Base-by-base conservation (phyloP, 2,329 filamentous ascomycete species). In the Pseudogymnoascus sp. region DNA sequence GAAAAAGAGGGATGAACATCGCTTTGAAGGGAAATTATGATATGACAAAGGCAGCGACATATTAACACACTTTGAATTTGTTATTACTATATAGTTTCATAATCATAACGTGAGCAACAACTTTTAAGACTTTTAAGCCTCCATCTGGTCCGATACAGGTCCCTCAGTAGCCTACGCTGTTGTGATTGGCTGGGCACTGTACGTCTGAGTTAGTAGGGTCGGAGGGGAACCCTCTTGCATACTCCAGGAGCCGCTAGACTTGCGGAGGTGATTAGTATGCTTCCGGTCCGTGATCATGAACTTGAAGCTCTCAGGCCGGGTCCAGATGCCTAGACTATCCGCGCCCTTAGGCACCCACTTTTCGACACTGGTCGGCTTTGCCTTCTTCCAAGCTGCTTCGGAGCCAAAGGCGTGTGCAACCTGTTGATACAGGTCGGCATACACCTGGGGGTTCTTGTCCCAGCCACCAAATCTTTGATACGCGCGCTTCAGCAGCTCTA, bases 391-490 rank as follows among this genome's bases (percentile, higher is more conserved):
- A 3, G 19, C 38, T 18, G 63, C 21, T 26, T 65, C 64, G 12
- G 28, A 26, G n/a, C 45, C 61, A 30, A 65, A 64, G 3, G 60
- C 59, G 9, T 65, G 61, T 9, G 37, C 58, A 9, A 61, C 37
- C 30, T 63, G 62, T 23, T 62, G 60, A 30, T 61, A 65, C 21
- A 65, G 52, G 56, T 65, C 61, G 2, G 62, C 7, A 45, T 65
- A 65, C 3, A 61, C 48, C 26, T 62, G 57, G 8, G 30, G 35
- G n/a, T 64, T 59, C 39, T 65, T 62, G 30, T 65, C 65, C 74
- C 74, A 77, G 18, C 66, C 65, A 8, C 74, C 75, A 6, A 73
- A 66, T 52, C 75, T 72, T 68, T 75, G 74, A 64, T 72, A 76
- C 3, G 73, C 70, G 5, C 73, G 66, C 65, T 74, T 66, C 55